Percentiles rank a stretch among this genome's conserved stretches.
Conservation (phyloP, 139 green algal genomes). For the Chlorella sp. region DNA sequence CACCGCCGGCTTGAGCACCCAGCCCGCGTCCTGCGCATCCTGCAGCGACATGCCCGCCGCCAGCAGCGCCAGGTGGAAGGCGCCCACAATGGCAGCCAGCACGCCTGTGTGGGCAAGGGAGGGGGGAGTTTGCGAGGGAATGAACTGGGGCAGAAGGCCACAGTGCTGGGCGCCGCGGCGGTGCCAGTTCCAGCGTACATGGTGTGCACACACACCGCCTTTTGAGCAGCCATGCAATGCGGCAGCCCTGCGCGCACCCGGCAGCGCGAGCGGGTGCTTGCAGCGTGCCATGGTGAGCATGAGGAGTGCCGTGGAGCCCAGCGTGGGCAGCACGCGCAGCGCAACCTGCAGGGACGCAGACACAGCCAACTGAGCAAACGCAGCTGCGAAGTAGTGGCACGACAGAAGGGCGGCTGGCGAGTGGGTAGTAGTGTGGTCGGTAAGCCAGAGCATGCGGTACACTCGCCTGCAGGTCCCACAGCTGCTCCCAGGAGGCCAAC, state of each 20-base stretch:
- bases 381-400: background rate
- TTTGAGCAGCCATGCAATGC: too few species aligned
- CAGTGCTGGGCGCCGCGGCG: too few species aligned
- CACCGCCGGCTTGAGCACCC: constrained; percentile 55
- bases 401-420: too few species aligned
- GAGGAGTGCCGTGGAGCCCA: constrained; percentile 44
- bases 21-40: constrained; percentile 66
- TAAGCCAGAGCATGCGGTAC: background rate
- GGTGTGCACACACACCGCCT: too few species aligned
- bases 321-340: constrained; percentile 54
- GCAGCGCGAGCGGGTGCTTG: constrained; percentile 57
- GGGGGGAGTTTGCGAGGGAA: too few species aligned
- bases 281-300: constrained; percentile 57
- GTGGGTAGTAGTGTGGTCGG: too few species aligned
- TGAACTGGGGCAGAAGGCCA: too few species aligned
- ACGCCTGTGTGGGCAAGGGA: constrained; percentile 51
- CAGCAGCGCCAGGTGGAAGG: constrained; percentile 65
- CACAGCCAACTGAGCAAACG: too few species aligned
- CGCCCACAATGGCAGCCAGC: constrained; percentile 56
- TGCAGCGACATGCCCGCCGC: constrained; percentile 50
- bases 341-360: background rate
- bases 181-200: too few species aligned
- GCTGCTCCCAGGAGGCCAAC: background rate
- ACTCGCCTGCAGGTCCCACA: constrained; percentile 4
- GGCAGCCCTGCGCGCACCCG: too few species aligned